Conservation (phyloP, 352 stramenopile genomes). For the Sclerospora graminicola region DNA sequence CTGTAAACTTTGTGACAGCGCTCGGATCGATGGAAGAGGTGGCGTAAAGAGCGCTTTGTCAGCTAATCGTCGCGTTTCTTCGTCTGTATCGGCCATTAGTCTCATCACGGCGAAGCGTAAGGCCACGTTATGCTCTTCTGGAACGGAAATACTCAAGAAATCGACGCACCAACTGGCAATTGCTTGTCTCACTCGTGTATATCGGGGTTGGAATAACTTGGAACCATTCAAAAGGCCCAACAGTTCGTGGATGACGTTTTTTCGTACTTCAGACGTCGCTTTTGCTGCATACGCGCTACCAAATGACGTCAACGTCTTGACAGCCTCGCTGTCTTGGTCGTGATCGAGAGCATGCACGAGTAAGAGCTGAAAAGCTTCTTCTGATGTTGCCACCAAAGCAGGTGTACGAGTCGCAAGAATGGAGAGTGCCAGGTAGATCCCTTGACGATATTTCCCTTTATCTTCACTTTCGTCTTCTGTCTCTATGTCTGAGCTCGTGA, state of each 20-base stretch:
- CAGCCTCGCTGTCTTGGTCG: slow-evolving; percentile 38
- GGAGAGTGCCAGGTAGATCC: slow-evolving; percentile 48
- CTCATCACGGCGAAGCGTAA: slow-evolving; percentile 58
- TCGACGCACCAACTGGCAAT: slow-evolving; percentile 52
- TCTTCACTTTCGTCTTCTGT: slow-evolving; percentile 28
- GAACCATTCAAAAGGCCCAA: slow-evolving; percentile 39
- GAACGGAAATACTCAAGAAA: slow-evolving; percentile 15
- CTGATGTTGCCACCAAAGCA: slow-evolving; percentile 30
- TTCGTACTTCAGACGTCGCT: slow-evolving; percentile 16
- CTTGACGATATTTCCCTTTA: slow-evolving; percentile 38
- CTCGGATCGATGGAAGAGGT: slow-evolving; percentile 26
- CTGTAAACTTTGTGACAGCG: slow-evolving; percentile 21
- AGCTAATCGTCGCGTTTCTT: slow-evolving; percentile 28
- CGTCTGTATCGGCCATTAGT: slow-evolving; percentile 25
- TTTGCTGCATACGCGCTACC: slow-evolving; percentile 27
- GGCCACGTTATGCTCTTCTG: slow-evolving; percentile 18
- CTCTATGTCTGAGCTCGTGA: slow-evolving; percentile 56
- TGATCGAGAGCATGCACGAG: slow-evolving; percentile 51
- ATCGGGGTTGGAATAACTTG: slow-evolving; percentile 49
- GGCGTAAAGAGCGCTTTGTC: slow-evolving; percentile 34
- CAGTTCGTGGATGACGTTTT: slow-evolving; percentile 41
- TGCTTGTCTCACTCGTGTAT: slow-evolving; percentile 44
- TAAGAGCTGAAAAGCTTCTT: slow-evolving; percentile 68
- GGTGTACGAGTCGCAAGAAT: slow-evolving; percentile 34
- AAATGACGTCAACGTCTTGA: slow-evolving; percentile 52